Evolutionary conservation across 768 basidiomycete species (phyloP).

Genomic region (Crassisporium funariophilum): DNA sequence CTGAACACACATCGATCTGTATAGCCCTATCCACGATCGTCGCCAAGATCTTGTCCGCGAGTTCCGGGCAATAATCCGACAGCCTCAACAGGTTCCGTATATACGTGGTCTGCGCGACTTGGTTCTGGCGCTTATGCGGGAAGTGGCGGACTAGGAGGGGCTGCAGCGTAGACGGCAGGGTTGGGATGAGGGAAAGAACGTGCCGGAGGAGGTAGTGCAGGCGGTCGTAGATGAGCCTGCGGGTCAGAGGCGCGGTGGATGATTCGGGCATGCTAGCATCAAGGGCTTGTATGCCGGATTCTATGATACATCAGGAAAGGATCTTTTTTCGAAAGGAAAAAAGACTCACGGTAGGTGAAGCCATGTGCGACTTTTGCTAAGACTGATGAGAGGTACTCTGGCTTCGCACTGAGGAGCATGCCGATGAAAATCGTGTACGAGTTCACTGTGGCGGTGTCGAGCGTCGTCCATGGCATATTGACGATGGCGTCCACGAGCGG

Average conservation of each 20-base stretch:
- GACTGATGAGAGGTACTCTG: conserved; percentile 88
- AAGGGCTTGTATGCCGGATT: conserved; percentile 70
- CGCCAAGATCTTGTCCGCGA: conserved; percentile 80
- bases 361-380: conserved; percentile 82
- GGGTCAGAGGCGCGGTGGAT: conserved; percentile 72
- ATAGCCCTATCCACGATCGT: conserved; percentile 93
- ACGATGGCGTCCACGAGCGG: conserved; percentile 85
- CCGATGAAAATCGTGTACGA: conserved; percentile 89
- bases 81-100: conserved; percentile 86
- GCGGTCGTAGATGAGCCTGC: conserved; percentile 82
- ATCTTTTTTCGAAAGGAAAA: conserved; percentile 1
- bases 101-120: conserved; percentile 80
- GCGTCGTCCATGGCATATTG: conserved; percentile 89
- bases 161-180: conserved; percentile 82
- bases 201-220: conserved; percentile 85
- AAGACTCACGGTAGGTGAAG: conserved; percentile 82
- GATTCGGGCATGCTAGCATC: conserved; percentile 59
- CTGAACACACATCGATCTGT: conserved; percentile 82
- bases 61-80: conserved; percentile 85
- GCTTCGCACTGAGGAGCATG: conserved; percentile 87
- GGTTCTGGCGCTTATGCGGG: conserved; percentile 90
- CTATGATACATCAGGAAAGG: conserved; percentile 38
- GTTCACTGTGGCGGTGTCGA: conserved; percentile 83
- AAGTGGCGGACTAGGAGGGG: conserved; percentile 85
- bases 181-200: conserved; percentile 89